Conservation (phyloP, 768 basidiomycete genomes). For the Tylopilus rubrobrunneus region DNA sequence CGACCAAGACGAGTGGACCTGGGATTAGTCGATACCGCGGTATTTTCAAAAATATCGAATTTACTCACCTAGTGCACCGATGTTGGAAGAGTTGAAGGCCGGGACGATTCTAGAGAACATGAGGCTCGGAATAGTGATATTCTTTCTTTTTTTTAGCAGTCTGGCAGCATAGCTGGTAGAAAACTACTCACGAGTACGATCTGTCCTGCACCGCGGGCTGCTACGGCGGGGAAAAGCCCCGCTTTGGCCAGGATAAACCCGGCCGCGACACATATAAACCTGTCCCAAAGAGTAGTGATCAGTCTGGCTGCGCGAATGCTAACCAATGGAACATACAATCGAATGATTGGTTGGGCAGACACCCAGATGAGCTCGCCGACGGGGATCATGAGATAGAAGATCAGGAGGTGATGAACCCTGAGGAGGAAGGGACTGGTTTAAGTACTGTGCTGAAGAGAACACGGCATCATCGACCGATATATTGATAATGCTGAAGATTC, state of each 20-base stretch:
- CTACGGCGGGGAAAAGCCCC: constrained; percentile 55
- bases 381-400: constrained; percentile 21
- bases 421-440: background rate
- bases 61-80: constrained; percentile 47
- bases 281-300: constrained; percentile 20
- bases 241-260: constrained; percentile 59
- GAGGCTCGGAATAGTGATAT: constrained; percentile 58
- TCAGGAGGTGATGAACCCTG: background rate
- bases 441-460: background rate
- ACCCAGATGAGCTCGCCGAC: constrained; percentile 57
- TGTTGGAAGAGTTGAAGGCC: constrained; percentile 55
- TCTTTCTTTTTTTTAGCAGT: constrained; percentile 27
- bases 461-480: background rate
- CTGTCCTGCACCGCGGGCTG: constrained; percentile 57
- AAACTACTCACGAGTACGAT: constrained; percentile 44
- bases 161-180: background rate
- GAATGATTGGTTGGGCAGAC: constrained; percentile 54
- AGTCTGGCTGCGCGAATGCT: background rate
- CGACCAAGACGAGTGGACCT: constrained; percentile 66
- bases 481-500: background rate
- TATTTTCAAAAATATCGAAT: background rate
- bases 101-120: constrained; percentile 73
- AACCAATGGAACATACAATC: constrained; percentile 43
- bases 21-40: background rate
- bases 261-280: constrained; percentile 49